Base-by-base conservation (phyloP, 129 eudicot species). In the Smallanthus sonchifolius region DNA sequence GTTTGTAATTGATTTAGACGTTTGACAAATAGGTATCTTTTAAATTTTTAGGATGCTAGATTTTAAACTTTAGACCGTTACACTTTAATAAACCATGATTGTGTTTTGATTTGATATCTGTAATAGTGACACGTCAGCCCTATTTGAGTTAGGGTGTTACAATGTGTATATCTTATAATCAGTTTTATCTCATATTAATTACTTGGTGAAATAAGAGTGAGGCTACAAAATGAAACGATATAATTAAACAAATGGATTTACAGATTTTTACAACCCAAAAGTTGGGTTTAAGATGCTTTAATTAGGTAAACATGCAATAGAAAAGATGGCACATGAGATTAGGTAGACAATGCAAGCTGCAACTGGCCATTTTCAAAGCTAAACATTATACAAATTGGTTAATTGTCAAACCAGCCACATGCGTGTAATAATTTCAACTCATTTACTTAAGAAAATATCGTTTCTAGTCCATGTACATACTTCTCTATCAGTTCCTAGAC, bases 321-420 rank as follows among this genome's bases (percentile, higher is more conserved):
- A 75, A 64, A 62, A 45, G 71, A 74, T 74, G 32, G 48, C 79
- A 75, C 79, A 65, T 51, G 65, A 65, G 44, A 75, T 65, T 75
- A 75, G 79, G 72, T 75, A 75, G 79, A 65, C 73, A 62, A 61
- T 17, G 43, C 78, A 74, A 74, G 61, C 17, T 15, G 66, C 76
- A 72, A 39, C 20, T 45, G 11, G 69, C 78, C 63, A 36, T 35
- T 47, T 75, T 75, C 45, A 63, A 20, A 35, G 59, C 39, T 42
- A 19, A 75, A 75, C 63, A 75, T 63, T 3, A 64, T 44, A 74
- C 20, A 60, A 63, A 34, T 75, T 75, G 62, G 65, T 75, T 62
- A 75, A 16, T 75, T 30, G 79, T 63, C 79, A 75, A 75, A 75
- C 79, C 55, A 48, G 34, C 71, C 4, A 47, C 24, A 63, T 47